These are phyloP conservation scores for Trifolium pratense DNA, from an alignment of 306 rosid genomes.

Conservation along the genomic window DNA sequence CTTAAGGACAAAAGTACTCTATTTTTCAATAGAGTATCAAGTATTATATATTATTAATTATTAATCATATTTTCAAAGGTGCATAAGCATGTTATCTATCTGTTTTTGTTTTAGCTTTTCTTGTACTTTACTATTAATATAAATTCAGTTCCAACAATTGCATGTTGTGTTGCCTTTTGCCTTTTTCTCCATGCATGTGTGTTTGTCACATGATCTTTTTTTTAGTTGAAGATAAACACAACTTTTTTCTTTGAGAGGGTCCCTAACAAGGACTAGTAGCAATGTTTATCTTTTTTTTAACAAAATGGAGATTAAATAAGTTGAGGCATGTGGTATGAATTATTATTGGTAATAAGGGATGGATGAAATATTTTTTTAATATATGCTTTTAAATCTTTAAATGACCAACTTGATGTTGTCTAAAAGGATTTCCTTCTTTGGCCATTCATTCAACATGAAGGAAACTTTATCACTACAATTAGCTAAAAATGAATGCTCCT, in stretches of 20 bases:
- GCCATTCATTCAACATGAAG: constrained; percentile 40
- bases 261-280: constrained; percentile 36
- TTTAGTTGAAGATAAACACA: constrained; percentile 39
- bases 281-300: constrained; percentile 36
- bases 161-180: constrained; percentile 42
- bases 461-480: constrained; percentile 45
- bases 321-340: constrained; percentile 52
- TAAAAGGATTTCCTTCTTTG: constrained; percentile 37
- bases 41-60: constrained; percentile 56
- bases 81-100: constrained; percentile 42
- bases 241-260: constrained; percentile 26
- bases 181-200: constrained; percentile 57
- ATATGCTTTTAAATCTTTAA: constrained; percentile 33
- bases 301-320: constrained; percentile 55
- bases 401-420: constrained; percentile 54
- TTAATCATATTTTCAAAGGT: constrained; percentile 50
- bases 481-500: constrained; percentile 44
- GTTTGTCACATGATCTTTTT: constrained; percentile 40
- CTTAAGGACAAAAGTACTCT: constrained; percentile 62
- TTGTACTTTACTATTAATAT: constrained; percentile 18
- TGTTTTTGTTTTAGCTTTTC: constrained; percentile 32
- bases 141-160: constrained; percentile 38
- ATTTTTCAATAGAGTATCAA: constrained; percentile 61
- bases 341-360: constrained; percentile 49
- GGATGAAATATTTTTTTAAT: constrained; percentile 35